Conservation (phyloP, 2,329 filamentous ascomycete species). For the Aspergillus intermedius region DNA sequence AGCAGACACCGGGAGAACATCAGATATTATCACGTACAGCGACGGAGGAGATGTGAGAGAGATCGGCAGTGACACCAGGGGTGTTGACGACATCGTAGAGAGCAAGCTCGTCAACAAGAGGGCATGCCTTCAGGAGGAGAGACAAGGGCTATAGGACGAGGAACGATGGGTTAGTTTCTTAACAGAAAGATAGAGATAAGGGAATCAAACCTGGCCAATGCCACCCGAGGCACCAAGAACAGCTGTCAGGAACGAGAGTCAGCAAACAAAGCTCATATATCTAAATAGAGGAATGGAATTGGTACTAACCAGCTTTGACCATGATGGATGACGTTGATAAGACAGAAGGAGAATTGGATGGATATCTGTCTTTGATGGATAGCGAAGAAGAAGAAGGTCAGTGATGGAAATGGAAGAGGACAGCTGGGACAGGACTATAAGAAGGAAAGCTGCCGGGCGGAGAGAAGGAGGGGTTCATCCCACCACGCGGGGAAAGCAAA, state of each 20-base stretch:
- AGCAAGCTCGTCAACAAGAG: conserved; percentile 82
- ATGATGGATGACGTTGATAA: conserved; percentile 27
- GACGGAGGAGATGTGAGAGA: conserved; percentile 91
- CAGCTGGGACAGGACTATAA: conserved; percentile 3
- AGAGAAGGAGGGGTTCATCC: conserved; percentile 2
- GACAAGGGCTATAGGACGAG: conserved; percentile 69
- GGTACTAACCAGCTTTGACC: conserved; percentile 42
- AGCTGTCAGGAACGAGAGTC: conserved; percentile 35
- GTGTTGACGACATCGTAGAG: conserved; percentile 99
- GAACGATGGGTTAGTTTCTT: background rate
- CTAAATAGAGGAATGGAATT: background rate
- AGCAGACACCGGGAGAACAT: background rate
- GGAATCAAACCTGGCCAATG: conserved; percentile 79
- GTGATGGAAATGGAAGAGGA: conserved; percentile 1
- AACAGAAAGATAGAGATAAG: background rate
- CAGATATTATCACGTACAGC: conserved; percentile 54
- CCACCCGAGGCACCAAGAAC: conserved; percentile 96
- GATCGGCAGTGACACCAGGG: conserved; percentile 88
- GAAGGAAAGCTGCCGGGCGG: conserved; percentile 5
- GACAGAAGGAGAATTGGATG: background rate
- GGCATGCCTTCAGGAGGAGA: conserved; percentile 85
- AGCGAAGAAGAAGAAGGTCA: conserved; percentile 3
- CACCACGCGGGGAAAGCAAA: background rate
- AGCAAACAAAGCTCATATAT: conserved; percentile 7
- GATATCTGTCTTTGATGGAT: conserved; percentile 3